Evolutionary conservation across 257 asterid species (phyloP), one percentile per base, ranked within the genome.

Genomic region (Scutellaria minor): DNA sequence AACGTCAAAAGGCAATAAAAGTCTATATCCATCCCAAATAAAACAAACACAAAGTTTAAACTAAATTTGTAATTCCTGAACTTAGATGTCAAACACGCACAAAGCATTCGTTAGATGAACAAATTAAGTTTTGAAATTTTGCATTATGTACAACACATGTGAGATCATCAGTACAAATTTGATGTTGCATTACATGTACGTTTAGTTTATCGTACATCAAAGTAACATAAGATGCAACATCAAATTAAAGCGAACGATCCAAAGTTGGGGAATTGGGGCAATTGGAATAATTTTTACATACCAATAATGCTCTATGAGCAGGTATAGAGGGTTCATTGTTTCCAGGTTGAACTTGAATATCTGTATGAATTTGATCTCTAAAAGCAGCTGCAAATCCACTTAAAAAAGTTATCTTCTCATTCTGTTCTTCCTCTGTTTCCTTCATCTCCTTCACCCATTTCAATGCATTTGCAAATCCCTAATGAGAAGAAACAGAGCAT

Each of bases 401-500:
- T 5, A 93, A 81, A 68, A 84, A 93, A 44, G 39, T 80, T 41
- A 93, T 76, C 68, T 84, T 93, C 65, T 85, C 96, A 14, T 71
- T 86, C 51, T 86, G 70, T 70, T 83, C 92, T 66, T 86, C 98
- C 42, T 89, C 96, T 73, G 47, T 56, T 76, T 90, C 97, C 83
- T 85, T 90, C 91, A 84, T 87, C 87, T 93, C 97, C 75, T 93
- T 90, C 79, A 86, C 78, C 90, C 95, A 93, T 86, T 87, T 93
- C 74, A 90, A 73, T n/a, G 96, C 90, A 77, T 81, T 83, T 79
- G 89, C 77, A 71, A 93, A 88, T 70, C 98, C 97, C 98, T 92
- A 4, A 31, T 3, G 84, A 18, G 18, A 18, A 18, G 18, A 8
- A 39, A 18, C 6, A 47, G 5, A 31, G 0, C 37, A 31, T 31